Evolutionary conservation across 2,329 filamentous ascomycete species (phyloP), one percentile per base, ranked within the genome.

Genomic region (Fusarium sp.): DNA sequence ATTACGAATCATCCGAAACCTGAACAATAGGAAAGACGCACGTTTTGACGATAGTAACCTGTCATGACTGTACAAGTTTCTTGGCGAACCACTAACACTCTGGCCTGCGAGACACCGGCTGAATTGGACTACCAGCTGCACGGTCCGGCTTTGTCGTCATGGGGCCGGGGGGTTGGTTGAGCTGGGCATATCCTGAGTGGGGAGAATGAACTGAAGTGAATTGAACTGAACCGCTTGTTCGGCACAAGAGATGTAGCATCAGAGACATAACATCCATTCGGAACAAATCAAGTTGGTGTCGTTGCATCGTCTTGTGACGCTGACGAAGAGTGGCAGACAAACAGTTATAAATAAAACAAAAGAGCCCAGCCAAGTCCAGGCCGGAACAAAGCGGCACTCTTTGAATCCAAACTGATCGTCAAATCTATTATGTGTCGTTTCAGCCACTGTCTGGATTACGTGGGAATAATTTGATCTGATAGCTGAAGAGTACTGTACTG

Each of bases 101-200:
- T 47, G 44, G 57, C 51, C 69, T 72, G 61, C 58, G 69, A 73
- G 71, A 72, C 71, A 73, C 44, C 33, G 37, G 37, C 58, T 51
- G 36, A 51, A 64, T 45, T 40, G 45, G 16, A 49, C 46, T 49
- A 36, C 60, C 44, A 41, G 55, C 65, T 67, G 69, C 69, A 71
- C 65, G 64, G 57, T 58, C 41, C 61, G 59, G 44, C 58, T 51
- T 61, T 70, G 57, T 71, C 67, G 65, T 74, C 72, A 74, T 70
- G 70, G 59, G 69, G 59, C 46, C 26, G 41, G 57, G 66, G 67
- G 53, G 11, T n/a, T n/a, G n/a, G n/a, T 44, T 41, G 26, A 23
- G 44, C 31, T 65, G 46, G 31, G 46, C 26, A 41, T 40, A 41
- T 59, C 52, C 45, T 31, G 31, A 45, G 33, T 36, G 44, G 28